Conservation (phyloP, 2,329 filamentous ascomycete species). For the Sphaceloma murrayae region DNA sequence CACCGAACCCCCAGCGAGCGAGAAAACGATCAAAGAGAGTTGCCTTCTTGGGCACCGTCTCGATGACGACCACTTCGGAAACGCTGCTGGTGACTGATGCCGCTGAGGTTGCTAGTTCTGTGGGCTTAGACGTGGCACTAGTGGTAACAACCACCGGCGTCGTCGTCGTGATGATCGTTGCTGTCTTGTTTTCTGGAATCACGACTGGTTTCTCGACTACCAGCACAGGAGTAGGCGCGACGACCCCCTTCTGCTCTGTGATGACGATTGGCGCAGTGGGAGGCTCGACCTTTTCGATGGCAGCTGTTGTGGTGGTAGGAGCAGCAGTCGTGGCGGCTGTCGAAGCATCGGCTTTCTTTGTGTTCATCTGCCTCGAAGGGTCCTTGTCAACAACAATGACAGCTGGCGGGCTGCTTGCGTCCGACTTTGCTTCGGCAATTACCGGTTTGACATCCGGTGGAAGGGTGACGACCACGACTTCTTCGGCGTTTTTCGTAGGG, state of each 20-base stretch:
- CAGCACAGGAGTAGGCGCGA: not conserved
- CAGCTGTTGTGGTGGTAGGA: not conserved
- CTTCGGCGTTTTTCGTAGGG: not conserved
- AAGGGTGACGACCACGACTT: not conserved
- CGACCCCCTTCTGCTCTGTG: slow-evolving; percentile 1
- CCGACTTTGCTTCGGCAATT: slow-evolving; percentile 8
- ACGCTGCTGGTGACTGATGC: slow-evolving; percentile 1
- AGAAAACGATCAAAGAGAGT: not conserved
- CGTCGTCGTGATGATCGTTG: slow-evolving; percentile 13
- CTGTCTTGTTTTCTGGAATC: slow-evolving; percentile 14
- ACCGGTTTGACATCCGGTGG: slow-evolving; percentile 8
- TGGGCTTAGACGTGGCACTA: slow-evolving; percentile 6
- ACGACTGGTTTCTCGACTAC: slow-evolving; percentile 11
- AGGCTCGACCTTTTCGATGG: slow-evolving; percentile 5
- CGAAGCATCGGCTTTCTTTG: too few relatives aligned
- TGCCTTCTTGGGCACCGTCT: slow-evolving; percentile 2
- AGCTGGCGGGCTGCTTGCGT: slow-evolving; percentile 5
- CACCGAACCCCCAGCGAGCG: slow-evolving; percentile 8
- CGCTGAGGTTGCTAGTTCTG: not conserved
- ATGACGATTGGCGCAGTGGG: slow-evolving; percentile 10
- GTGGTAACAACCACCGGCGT: slow-evolving; percentile 7
- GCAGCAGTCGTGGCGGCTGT: not conserved
- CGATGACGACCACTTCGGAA: not conserved
- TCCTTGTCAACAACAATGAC: slow-evolving; percentile 14
- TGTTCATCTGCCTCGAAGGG: not conserved